phyloP scores from a whole-genome alignment of 2,329 filamentous ascomycete species.

The Pseudogymnoascus sp. region DNA sequence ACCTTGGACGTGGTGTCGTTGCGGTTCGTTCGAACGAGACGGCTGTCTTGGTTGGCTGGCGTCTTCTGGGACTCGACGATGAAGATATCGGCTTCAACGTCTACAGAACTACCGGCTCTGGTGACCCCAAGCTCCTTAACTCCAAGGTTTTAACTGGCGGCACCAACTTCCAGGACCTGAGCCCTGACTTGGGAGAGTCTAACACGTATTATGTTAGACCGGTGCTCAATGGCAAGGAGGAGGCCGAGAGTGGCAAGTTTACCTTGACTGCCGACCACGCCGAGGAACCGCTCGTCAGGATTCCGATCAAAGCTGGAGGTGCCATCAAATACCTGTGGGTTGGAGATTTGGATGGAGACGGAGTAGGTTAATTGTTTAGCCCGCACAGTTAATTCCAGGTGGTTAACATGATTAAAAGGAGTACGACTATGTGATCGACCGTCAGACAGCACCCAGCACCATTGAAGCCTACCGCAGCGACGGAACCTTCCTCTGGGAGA shows the following conservation, averaged over 20 bases:
- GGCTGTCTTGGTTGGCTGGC: background rate
- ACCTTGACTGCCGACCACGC: background rate
- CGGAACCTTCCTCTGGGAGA: background rate
- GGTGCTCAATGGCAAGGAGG: background rate
- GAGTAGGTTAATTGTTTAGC: background rate
- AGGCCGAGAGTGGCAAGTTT: background rate
- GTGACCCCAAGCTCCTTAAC: background rate
- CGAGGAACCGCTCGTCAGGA: background rate
- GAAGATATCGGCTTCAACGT: slow-evolving; percentile 1
- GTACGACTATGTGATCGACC: background rate
- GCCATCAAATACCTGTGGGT: background rate
- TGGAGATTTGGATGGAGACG: background rate
- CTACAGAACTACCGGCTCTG: background rate
- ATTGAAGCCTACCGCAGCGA: background rate
- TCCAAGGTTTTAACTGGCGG: background rate
- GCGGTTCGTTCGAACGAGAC: background rate
- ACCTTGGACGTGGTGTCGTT: background rate
- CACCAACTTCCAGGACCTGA: background rate
- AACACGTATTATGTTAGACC: background rate
- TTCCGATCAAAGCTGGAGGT: background rate
- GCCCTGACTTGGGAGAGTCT: background rate
- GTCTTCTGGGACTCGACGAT: background rate
- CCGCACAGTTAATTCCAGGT: background rate
- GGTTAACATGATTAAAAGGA: background rate
- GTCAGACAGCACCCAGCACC: background rate